phyloP scores from a whole-genome alignment of 108 stramenopile species.

The Tribonema minus region DNA sequence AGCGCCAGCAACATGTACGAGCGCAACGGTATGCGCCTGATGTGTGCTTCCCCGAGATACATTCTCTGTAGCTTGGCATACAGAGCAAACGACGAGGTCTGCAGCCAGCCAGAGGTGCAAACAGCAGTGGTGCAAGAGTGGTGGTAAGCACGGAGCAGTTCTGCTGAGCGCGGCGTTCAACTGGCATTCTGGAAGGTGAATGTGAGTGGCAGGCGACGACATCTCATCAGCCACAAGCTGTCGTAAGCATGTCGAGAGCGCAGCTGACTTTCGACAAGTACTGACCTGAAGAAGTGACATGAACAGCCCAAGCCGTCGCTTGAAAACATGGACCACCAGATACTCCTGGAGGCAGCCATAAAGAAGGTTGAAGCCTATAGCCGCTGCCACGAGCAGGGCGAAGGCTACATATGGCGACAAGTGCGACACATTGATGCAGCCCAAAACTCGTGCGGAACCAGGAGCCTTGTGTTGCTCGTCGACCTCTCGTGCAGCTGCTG shows the following conservation, averaged over 20 bases:
- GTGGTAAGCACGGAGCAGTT: too few species aligned
- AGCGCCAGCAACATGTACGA: conserved; percentile 22
- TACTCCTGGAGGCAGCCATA: conserved; percentile 22
- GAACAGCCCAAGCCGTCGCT: conserved; percentile 9
- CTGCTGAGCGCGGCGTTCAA: too few species aligned
- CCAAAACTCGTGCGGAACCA: neutral
- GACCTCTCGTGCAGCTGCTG: too few species aligned
- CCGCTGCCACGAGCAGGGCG: neutral
- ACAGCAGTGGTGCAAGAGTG: too few species aligned
- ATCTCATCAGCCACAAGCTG: too few species aligned
- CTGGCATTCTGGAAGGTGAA: too few species aligned
- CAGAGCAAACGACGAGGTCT: neutral
- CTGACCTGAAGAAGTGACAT: neutral
- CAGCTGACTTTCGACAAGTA: too few species aligned
- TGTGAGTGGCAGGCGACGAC: too few species aligned
- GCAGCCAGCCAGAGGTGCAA: neutral
- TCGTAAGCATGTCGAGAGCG: too few species aligned
- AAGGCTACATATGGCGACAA: neutral
- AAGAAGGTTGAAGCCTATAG: neutral
- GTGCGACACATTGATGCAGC: neutral
- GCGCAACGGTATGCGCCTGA: conserved; percentile 7
- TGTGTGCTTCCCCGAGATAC: neutral
- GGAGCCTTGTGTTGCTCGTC: too few species aligned
- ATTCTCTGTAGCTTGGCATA: conserved; percentile 2
- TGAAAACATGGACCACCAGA: conserved; percentile 9